Conservation (phyloP, 192 early-diverging fungal genomes). For the Linnemannia schmuckeri region DNA sequence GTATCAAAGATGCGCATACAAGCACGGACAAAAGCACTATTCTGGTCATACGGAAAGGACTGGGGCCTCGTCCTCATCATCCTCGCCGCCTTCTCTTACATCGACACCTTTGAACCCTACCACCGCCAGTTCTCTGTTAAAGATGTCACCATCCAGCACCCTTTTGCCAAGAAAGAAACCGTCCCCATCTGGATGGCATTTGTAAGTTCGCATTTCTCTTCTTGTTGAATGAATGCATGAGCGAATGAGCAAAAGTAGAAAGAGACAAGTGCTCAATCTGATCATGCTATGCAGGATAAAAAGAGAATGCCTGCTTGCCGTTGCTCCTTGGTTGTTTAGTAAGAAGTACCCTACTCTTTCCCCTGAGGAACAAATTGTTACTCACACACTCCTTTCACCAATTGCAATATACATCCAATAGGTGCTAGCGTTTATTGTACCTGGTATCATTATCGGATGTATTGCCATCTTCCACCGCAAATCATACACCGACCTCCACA, state of each 20-base stretch:
- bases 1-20: conserved; percentile 10
- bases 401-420: background rate
- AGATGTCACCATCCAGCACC: conserved; percentile 78
- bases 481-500: conserved; percentile 55
- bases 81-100: conserved; percentile 66
- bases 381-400: background rate
- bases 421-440: conserved; percentile 50
- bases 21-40: conserved; percentile 31
- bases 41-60: conserved; percentile 38
- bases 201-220: conserved; percentile 17
- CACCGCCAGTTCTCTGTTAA: conserved; percentile 82
- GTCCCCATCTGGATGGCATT: conserved; percentile 64
- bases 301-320: too few relatives aligned
- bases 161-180: conserved; percentile 63
- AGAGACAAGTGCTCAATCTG: background rate
- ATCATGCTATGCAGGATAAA: background rate
- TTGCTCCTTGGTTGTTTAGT: too few relatives aligned
- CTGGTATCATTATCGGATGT: conserved; percentile 26
- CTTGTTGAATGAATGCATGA: background rate
- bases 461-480: conserved; percentile 32
- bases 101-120: conserved; percentile 75
- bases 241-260: background rate
- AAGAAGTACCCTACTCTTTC: too few relatives aligned
- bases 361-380: background rate
- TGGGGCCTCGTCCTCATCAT: conserved; percentile 71